These are phyloP conservation scores for Inga leiocalycina DNA, from an alignment of 306 rosid genomes.

Conservation along the genomic window DNA sequence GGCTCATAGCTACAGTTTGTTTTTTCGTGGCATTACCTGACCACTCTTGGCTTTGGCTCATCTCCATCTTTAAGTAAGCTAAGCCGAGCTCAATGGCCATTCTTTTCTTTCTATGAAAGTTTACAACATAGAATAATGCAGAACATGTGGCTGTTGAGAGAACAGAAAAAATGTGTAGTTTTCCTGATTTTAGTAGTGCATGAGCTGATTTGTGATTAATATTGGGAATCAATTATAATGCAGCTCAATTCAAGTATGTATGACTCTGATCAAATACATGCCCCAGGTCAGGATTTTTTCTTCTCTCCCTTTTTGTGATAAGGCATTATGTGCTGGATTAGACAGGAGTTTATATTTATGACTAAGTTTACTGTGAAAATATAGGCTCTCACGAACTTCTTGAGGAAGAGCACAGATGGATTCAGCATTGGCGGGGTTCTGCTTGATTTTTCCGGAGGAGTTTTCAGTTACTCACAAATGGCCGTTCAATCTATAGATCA, in stretches of 20 bases:
- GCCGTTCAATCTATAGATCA: constrained; percentile 81
- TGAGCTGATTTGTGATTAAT: background rate
- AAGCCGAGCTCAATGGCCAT: background rate
- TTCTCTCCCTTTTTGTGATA: background rate
- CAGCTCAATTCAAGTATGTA: constrained; percentile 79
- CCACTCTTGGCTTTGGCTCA: constrained; percentile 51
- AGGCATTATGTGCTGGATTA: background rate
- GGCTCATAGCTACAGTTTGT: constrained; percentile 37
- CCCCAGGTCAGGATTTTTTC: constrained; percentile 68
- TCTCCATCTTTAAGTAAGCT: constrained; percentile 51
- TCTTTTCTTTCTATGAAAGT: background rate
- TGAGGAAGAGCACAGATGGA: constrained; percentile 78
- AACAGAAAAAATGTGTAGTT: too few species aligned
- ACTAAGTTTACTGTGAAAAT: background rate
- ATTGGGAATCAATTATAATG: constrained; percentile 27
- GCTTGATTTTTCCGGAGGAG: constrained; percentile 77
- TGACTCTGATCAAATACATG: constrained; percentile 78
- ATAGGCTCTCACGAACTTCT: constrained; percentile 77
- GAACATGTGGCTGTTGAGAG: too few species aligned
- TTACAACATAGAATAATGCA: too few species aligned
- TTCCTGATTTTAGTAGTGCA: background rate
- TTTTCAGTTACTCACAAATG: constrained; percentile 79
- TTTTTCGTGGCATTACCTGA: constrained; percentile 43
- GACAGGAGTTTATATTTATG: background rate
- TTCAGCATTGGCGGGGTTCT: constrained; percentile 74